Conservation (phyloP, 2,329 filamentous ascomycete genomes). For the Arthroderma uncinatum region DNA sequence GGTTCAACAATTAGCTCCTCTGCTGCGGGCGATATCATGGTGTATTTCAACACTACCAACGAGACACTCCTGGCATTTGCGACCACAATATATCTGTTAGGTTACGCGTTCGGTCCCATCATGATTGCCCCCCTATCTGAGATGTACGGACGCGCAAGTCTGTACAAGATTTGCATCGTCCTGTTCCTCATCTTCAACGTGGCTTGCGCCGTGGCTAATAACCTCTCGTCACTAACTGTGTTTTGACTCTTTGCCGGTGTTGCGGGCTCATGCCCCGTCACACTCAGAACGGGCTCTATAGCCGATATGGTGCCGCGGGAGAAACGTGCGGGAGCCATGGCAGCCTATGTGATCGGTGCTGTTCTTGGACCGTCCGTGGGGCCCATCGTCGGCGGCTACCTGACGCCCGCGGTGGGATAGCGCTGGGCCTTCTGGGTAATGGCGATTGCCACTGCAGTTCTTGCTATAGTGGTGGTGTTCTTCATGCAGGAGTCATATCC, state of each 20-base stretch:
- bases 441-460: slow-evolving; percentile 20
- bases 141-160: slow-evolving; percentile 43
- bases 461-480: slow-evolving; percentile 18
- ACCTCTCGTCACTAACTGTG: slow-evolving; percentile 49
- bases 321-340: slow-evolving; percentile 34
- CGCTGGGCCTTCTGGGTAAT: slow-evolving; percentile 40
- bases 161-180: slow-evolving; percentile 48
- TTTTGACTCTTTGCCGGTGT: slow-evolving; percentile 52
- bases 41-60: slow-evolving; percentile 37
- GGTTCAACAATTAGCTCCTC: slow-evolving; percentile 12
- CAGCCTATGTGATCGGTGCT: slow-evolving; percentile 33
- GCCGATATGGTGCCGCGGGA: slow-evolving; percentile 36
- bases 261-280: slow-evolving; percentile 26
- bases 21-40: slow-evolving; percentile 27
- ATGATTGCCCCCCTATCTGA: slow-evolving; percentile 57
- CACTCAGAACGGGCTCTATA: slow-evolving; percentile 37
- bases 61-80: slow-evolving; percentile 41
- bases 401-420: slow-evolving; percentile 34
- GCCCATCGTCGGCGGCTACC: slow-evolving; percentile 31
- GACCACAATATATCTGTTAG: slow-evolving; percentile 48
- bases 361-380: slow-evolving; percentile 15
- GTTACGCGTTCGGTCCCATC: slow-evolving; percentile 41
- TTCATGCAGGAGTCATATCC: slow-evolving; percentile 7
- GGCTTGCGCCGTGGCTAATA: slow-evolving; percentile 48
- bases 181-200: slow-evolving; percentile 51